Evolutionary conservation across 2,329 filamentous ascomycete species (phyloP), one percentile per base, ranked within the genome.

Genomic region (Drechslera avenae): DNA sequence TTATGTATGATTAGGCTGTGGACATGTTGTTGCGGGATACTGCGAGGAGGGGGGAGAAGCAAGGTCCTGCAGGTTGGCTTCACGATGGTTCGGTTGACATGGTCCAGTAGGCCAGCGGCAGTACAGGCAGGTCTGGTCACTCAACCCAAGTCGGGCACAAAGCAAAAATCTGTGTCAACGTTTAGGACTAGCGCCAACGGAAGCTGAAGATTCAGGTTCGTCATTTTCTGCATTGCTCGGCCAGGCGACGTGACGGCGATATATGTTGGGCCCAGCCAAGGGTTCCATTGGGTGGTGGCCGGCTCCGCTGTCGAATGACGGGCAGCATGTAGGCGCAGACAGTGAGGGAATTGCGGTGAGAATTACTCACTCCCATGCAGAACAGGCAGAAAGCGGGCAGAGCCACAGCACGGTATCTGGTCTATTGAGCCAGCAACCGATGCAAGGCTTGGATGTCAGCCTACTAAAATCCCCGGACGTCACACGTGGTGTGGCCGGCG

Each of bases 281-380:
- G 4, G n/a, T n/a, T 5, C 34, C 32, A 41, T 41, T 51, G 19
- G 36, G 43, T 43, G 14, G 23, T 16, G 28, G 30, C 14, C 12
- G 10, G 16, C 23, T 39, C 33, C 43, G 43, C 33, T 19, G 17
- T 8, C 19, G 17, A 19, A 46, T 30, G 33, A 46, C 34, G 54
- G 28, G 33, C 40, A 49, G 28, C 26, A 46, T 19, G 41, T 47
- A 31, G 50, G 32, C 32, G 31, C 26, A 10, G 17, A 36, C 17
- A 19, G 13, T 19, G 34, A 30, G 30, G 28, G 41, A 41, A 45
- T 36, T 47, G 56, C 58, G 58, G 58, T 57, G 46, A 42, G 39
- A 51, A 50, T 40, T 47, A 52, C 49, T 48, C 17, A 19, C 14
- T 28, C 5, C 12, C 31, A 41, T 30, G 46, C 34, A 39, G 35